Conservation (phyloP, 2,329 filamentous ascomycete species). For the Stemphylium vesicarium region DNA sequence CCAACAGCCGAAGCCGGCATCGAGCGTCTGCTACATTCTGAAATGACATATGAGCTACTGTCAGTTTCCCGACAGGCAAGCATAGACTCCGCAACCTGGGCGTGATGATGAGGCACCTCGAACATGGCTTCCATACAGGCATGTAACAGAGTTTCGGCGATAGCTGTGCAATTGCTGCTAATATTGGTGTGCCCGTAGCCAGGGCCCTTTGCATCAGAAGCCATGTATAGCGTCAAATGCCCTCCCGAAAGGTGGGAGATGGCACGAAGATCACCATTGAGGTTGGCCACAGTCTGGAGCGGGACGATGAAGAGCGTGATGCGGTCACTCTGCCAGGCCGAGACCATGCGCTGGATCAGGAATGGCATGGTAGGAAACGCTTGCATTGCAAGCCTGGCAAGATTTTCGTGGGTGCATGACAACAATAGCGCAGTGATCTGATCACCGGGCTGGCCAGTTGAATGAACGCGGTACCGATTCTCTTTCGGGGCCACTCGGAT, state of each 20-base stretch:
- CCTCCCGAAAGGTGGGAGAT: conserved; percentile 44
- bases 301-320: conserved; percentile 46
- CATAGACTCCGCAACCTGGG: conserved; percentile 42
- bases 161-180: conserved; percentile 41
- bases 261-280: conserved; percentile 45
- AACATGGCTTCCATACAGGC: conserved; percentile 45
- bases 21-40: conserved; percentile 43
- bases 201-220: conserved; percentile 38
- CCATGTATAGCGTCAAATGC: conserved; percentile 38
- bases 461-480: conserved; percentile 51
- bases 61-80: conserved; percentile 31
- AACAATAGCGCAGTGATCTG: conserved; percentile 53
- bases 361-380: conserved; percentile 55
- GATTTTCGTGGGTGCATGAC: conserved; percentile 46
- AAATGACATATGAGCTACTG: conserved; percentile 32
- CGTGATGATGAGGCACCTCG: conserved; percentile 41
- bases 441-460: conserved; percentile 51
- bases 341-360: conserved; percentile 36
- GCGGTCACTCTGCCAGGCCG: conserved; percentile 42
- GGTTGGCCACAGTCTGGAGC: conserved; percentile 37
- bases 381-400: conserved; percentile 45
- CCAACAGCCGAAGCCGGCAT: conserved; percentile 36
- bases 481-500: conserved; percentile 51
- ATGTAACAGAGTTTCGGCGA: conserved; percentile 46
- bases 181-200: conserved; percentile 35